Conservation (phyloP, 1,284 basidiomycete species). For the Cutaneotrichosporon sp. region DNA sequence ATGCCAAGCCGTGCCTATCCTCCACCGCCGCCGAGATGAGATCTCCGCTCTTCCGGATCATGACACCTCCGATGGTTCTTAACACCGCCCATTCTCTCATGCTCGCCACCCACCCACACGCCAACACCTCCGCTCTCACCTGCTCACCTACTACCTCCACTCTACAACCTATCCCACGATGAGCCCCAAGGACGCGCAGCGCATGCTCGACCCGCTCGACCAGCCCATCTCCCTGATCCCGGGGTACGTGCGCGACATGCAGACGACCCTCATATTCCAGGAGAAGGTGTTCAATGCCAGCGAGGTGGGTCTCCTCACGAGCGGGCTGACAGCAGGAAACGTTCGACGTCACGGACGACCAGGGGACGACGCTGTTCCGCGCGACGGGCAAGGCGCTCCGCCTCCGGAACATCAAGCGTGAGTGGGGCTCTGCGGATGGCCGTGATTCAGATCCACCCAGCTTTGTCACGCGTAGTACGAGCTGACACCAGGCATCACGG, state of each 20-base stretch:
- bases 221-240: background rate
- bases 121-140: background rate
- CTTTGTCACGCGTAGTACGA: too few species aligned
- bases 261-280: background rate
- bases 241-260: conserved; percentile 2
- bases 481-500: conserved; percentile 3
- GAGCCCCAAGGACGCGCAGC: conserved; percentile 2
- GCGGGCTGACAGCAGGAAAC: conserved; percentile 5
- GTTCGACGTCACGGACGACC: conserved; percentile 7
- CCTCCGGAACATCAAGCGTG: conserved; percentile 8
- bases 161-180: background rate
- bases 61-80: too few species aligned
- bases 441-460: too few species aligned
- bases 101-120: background rate
- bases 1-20: too few species aligned
- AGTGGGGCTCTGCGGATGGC: background rate
- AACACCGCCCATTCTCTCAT: background rate
- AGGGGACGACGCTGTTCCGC: background rate
- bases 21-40: too few species aligned
- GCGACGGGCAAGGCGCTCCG: conserved; percentile 1
- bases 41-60: too few species aligned
- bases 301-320: background rate
- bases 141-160: background rate
- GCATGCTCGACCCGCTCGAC: conserved; percentile 14
- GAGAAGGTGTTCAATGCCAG: conserved; percentile 6